Percentiles rank a stretch among this genome's conserved stretches.
Evolutionary conservation across 495 filamentous ascomycete species (phyloP).

Genomic region (Aspergillus ostianus): DNA sequence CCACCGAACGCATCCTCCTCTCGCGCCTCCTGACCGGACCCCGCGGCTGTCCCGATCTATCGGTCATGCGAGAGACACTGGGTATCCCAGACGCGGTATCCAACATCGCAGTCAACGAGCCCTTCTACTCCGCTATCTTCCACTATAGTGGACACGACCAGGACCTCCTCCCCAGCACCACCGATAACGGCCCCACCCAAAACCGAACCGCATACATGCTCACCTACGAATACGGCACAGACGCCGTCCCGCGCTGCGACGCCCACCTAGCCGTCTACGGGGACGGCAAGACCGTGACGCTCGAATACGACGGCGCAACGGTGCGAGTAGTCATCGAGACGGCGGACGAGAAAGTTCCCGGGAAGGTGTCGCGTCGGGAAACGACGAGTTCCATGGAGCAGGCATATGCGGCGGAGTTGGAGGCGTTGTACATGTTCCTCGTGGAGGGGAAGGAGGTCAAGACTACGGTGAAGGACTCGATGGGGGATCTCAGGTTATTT

Average conservation of each 20-base stretch:
- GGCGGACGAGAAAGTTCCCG: slow-evolving; percentile 27
- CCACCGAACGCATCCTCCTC: slow-evolving; percentile 30
- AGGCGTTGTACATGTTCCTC: slow-evolving; percentile 47
- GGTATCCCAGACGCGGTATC: slow-evolving; percentile 45
- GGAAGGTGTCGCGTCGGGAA: slow-evolving; percentile 32
- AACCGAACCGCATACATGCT: slow-evolving; percentile 39
- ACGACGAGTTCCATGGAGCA: slow-evolving; percentile 49
- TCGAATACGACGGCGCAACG: slow-evolving; percentile 50
- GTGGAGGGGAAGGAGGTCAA: slow-evolving; percentile 40
- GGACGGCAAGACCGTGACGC: slow-evolving; percentile 41
- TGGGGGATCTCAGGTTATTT: slow-evolving; percentile 43
- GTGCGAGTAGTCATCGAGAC: slow-evolving; percentile 51
- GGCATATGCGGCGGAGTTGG: slow-evolving; percentile 50
- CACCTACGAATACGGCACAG: slow-evolving; percentile 55
- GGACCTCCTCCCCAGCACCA: not conserved
- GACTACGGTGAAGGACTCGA: slow-evolving; percentile 50
- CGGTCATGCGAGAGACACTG: slow-evolving; percentile 53
- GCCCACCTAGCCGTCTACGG: slow-evolving; percentile 55
- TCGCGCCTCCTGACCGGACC: slow-evolving; percentile 43
- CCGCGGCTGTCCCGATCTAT: slow-evolving; percentile 55
- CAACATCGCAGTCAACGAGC: slow-evolving; percentile 43
- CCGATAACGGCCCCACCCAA: not conserved
- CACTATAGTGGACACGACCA: slow-evolving; percentile 30
- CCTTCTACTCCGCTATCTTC: slow-evolving; percentile 49
- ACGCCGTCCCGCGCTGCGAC: slow-evolving; percentile 54